phyloP scores from a whole-genome alignment of 345 rosid species.

The Gossypium herbaceum region DNA sequence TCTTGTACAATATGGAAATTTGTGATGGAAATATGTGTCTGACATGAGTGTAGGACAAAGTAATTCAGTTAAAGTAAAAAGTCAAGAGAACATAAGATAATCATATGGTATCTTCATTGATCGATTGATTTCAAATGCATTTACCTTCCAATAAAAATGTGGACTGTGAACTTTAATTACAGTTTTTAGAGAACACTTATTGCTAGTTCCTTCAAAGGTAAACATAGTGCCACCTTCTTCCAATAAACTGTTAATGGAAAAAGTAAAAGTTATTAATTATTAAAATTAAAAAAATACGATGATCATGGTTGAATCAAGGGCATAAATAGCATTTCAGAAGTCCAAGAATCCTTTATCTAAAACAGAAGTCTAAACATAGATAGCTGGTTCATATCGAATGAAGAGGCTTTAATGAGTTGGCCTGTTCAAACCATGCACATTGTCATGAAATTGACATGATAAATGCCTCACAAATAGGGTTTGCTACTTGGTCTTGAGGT shows the following conservation, averaged over 20 bases:
- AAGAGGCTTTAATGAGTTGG: neutral
- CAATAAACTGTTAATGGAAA: conserved; percentile 40
- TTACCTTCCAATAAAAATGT: conserved; percentile 92
- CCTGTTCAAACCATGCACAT: neutral
- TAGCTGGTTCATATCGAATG: neutral
- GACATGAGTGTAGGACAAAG: too few species aligned
- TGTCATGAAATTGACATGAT: neutral
- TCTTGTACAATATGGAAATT: too few species aligned
- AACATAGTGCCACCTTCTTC: conserved; percentile 92
- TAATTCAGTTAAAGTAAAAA: too few species aligned
- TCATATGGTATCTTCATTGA: neutral
- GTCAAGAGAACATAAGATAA: neutral
- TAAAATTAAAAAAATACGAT: neutral
- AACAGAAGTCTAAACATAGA: neutral
- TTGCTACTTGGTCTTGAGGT: too few species aligned
- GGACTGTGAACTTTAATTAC: conserved; percentile 69
- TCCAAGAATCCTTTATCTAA: neutral
- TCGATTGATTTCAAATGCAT: neutral
- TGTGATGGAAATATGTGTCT: too few species aligned
- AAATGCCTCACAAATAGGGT: neutral
- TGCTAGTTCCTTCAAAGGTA: conserved; percentile 52
- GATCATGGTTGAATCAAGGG: neutral
- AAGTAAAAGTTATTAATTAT: neutral
- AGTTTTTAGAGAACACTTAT: conserved; percentile 42
- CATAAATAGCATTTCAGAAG: neutral